These are phyloP conservation scores for Sporothrix dimorphospora DNA, from an alignment of 2,329 filamentous ascomycete genomes.

Conservation along the genomic window DNA sequence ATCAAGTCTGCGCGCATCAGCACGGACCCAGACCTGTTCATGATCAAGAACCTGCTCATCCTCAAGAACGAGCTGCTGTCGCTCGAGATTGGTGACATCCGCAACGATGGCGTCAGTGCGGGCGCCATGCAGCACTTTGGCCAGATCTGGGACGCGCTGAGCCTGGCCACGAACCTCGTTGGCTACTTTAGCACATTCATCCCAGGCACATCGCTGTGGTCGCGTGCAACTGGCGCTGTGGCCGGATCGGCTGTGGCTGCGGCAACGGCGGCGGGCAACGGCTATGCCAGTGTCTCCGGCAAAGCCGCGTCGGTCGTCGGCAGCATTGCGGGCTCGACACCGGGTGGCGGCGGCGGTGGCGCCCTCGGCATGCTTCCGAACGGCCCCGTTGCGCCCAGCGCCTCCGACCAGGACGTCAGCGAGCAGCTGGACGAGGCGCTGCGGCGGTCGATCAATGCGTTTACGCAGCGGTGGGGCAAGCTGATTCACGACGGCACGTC, in stretches of 20 bases:
- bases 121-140: slow-evolving; percentile 61
- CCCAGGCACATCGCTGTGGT: slow-evolving; percentile 58
- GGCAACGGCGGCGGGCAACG: slow-evolving; percentile 32
- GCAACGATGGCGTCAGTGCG: slow-evolving; percentile 42
- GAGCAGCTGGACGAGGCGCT: slow-evolving; percentile 67
- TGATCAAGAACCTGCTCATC: slow-evolving; percentile 91
- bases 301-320: slow-evolving; percentile 25
- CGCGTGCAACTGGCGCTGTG: slow-evolving; percentile 34
- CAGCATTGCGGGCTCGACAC: slow-evolving; percentile 23
- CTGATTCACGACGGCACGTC: slow-evolving; percentile 54
- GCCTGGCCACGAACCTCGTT: slow-evolving; percentile 56
- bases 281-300: slow-evolving; percentile 26
- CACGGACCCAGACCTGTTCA: slow-evolving; percentile 82
- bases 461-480: slow-evolving; percentile 63
- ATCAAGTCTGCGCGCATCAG: slow-evolving; percentile 65
- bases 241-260: neutral
- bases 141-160: slow-evolving; percentile 67
- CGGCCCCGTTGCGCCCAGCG: slow-evolving; percentile 38
- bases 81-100: slow-evolving; percentile 81
- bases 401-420: slow-evolving; percentile 57
- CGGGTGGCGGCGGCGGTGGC: neutral
- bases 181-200: slow-evolving; percentile 63
- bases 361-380: slow-evolving; percentile 25
- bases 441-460: slow-evolving; percentile 64
- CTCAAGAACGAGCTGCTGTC: slow-evolving; percentile 95